These are phyloP conservation scores for Trametes gibbosa DNA, from an alignment of 768 basidiomycete species.

Conservation along the genomic window DNA sequence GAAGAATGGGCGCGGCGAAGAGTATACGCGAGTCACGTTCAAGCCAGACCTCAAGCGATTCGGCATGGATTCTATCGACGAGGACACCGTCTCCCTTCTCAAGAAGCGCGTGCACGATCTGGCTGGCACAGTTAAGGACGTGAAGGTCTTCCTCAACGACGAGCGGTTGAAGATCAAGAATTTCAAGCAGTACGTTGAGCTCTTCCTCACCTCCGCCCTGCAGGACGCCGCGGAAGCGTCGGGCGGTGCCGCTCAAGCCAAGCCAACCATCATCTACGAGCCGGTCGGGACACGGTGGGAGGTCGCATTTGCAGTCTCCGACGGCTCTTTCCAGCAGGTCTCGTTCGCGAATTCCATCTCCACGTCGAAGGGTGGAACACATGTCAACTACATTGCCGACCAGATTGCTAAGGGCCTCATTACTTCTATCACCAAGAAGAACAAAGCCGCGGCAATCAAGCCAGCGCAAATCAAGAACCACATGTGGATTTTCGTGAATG, in stretches of 20 bases:
- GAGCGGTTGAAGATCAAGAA: slow-evolving; percentile 89
- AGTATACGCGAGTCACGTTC: slow-evolving; percentile 92
- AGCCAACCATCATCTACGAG: slow-evolving; percentile 83
- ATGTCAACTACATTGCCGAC: slow-evolving; percentile 82
- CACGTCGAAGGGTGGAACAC: slow-evolving; percentile 94
- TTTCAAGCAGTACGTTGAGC: slow-evolving; percentile 96
- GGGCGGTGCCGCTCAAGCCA: slow-evolving; percentile 75
- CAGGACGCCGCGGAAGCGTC: slow-evolving; percentile 66
- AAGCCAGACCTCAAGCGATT: slow-evolving; percentile 89
- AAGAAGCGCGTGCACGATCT: slow-evolving; percentile 95
- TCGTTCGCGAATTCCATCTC: slow-evolving; percentile 98
- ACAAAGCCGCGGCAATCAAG: slow-evolving; percentile 94
- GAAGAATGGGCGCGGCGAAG: slow-evolving; percentile 82
- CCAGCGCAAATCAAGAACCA: slow-evolving; percentile 93
- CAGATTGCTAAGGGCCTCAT: slow-evolving; percentile 86
- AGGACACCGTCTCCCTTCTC: slow-evolving; percentile 84
- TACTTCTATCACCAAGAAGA: slow-evolving; percentile 88
- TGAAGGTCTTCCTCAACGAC: slow-evolving; percentile 93
- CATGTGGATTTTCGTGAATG: slow-evolving; percentile 98
- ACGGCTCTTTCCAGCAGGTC: slow-evolving; percentile 89
- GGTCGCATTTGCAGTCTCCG: slow-evolving; percentile 90
- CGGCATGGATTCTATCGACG: slow-evolving; percentile 88
- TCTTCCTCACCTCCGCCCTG: slow-evolving; percentile 81
- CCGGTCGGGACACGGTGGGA: slow-evolving; percentile 85
- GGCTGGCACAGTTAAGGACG: slow-evolving; percentile 90